Evolutionary conservation across 768 basidiomycete species (phyloP), one percentile per base, ranked within the genome.

Genomic region (Guyanaporus albipodus): DNA sequence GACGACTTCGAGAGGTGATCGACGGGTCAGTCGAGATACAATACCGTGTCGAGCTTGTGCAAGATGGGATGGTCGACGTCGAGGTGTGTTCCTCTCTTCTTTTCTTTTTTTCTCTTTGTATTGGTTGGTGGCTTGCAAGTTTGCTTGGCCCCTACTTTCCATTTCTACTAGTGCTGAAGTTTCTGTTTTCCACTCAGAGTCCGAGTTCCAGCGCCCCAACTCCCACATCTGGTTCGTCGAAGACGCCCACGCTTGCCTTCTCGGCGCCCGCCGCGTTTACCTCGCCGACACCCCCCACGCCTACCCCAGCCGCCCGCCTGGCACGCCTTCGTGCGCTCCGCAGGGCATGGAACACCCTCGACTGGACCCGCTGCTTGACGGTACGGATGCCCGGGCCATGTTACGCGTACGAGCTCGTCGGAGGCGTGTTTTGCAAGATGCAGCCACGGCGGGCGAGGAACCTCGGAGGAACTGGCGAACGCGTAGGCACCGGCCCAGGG

Each of bases 361-460:
- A 48, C 12, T 69, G 69, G 64, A 50, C 44, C 6, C 46, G 48
- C 0, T 53, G 50, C 11, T 47, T 53, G 1, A 38, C 49, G 0
- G 57, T 73, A 0, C 60, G 64, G 6, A 57, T 71, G 28, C 58
- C 68, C 0, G 74, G 68, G 0, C 50, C 56, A 3, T 75, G 73
- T 44, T 67, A 67, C 37, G 78, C 79, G 4, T 84, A 84, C 55
- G 81, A 84, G 49, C 69, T 84, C 49, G 82, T 83, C 4, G 76
- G 70, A 0, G 82, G 82, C 0, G 58, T 80, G 0, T 82, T 83
- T 58, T 77, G 73, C 28, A 75, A 79, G 56, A 69, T 64, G 12
- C 50, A 55, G 39, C 53, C 51, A 28, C 24, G 3, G 8, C 12
- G 35, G 14, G 29, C 1, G 12, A 18, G 12, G n/a, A n/a, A n/a